Evolutionary conservation across 2,329 filamentous ascomycete species (phyloP).

Genomic region (Epichloe scottii): DNA sequence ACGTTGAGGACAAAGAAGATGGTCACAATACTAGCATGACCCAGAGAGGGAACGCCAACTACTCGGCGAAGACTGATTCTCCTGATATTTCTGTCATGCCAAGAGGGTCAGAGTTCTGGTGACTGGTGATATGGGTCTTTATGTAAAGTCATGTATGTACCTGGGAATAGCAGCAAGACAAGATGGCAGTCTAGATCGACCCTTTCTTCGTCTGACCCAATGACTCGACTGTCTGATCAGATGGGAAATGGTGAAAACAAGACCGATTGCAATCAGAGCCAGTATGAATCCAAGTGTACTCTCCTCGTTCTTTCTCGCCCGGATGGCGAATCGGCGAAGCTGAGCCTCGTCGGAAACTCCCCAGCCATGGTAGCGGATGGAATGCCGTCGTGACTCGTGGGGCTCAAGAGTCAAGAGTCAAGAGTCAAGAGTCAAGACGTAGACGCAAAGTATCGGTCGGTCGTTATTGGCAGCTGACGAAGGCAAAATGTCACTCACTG

Average conservation of each 20-base stretch:
- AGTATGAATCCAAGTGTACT: conserved; percentile 6
- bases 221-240: conserved; percentile 1
- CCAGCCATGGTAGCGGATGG: background rate
- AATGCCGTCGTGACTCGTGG: background rate
- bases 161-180: background rate
- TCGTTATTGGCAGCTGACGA: background rate
- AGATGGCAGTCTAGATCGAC: background rate
- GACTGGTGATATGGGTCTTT: background rate
- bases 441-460: background rate
- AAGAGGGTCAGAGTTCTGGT: background rate
- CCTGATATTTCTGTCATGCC: conserved; percentile 15
- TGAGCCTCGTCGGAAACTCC: background rate
- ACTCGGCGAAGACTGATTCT: conserved; percentile 15
- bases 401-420: no score
- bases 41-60: conserved; percentile 18
- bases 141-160: background rate
- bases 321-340: background rate
- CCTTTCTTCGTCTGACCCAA: background rate
- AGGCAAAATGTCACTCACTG: background rate
- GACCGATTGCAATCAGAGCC: conserved; percentile 1
- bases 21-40: conserved; percentile 18
- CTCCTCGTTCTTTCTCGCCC: conserved; percentile 3
- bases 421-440: background rate
- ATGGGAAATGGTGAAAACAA: conserved; percentile 5
- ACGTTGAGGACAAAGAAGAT: conserved; percentile 23